These are phyloP conservation scores for Trichoderma harzianum DNA, from an alignment of 2,329 filamentous ascomycete genomes.

Conservation along the genomic window DNA sequence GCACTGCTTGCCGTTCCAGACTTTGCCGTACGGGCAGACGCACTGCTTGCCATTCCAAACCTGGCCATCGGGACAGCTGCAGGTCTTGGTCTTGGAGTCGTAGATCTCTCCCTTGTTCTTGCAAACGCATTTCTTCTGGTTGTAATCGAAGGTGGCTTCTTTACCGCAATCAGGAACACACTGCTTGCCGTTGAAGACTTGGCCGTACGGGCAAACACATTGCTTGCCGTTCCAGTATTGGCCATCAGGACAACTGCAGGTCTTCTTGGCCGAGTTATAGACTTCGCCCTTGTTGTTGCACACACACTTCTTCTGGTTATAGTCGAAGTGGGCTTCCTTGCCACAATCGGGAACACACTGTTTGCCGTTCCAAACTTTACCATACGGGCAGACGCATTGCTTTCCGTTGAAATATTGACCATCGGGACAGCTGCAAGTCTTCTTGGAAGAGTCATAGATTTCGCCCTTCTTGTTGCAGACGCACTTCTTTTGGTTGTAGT, in stretches of 20 bases:
- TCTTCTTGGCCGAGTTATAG: slow-evolving; percentile 14
- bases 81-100: slow-evolving; percentile 1
- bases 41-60: slow-evolving; percentile 5
- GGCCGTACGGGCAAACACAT: neutral
- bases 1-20: slow-evolving; percentile 13
- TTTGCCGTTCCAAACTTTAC: neutral
- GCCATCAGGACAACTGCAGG: slow-evolving; percentile 12
- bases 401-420: slow-evolving; percentile 5
- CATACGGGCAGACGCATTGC: slow-evolving; percentile 1
- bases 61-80: slow-evolving; percentile 7
- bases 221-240: slow-evolving; percentile 5
- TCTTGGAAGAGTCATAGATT: neutral
- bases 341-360: slow-evolving; percentile 15
- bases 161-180: slow-evolving; percentile 14
- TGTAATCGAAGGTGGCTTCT: neutral
- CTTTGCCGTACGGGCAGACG: slow-evolving; percentile 3
- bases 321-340: slow-evolving; percentile 8
- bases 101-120: slow-evolving; percentile 17
- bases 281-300: slow-evolving; percentile 14
- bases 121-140: slow-evolving; percentile 10
- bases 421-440: slow-evolving; percentile 16
- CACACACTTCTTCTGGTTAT: slow-evolving; percentile 4
- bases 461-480: slow-evolving; percentile 12
- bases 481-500: neutral
- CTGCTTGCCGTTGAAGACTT: neutral